A percentile compares a stretch with the other conserved stretches of the same genome.
These are phyloP conservation scores for Pistacia atlantica DNA, from an alignment of 345 rosid genomes.

Conservation along the genomic window DNA sequence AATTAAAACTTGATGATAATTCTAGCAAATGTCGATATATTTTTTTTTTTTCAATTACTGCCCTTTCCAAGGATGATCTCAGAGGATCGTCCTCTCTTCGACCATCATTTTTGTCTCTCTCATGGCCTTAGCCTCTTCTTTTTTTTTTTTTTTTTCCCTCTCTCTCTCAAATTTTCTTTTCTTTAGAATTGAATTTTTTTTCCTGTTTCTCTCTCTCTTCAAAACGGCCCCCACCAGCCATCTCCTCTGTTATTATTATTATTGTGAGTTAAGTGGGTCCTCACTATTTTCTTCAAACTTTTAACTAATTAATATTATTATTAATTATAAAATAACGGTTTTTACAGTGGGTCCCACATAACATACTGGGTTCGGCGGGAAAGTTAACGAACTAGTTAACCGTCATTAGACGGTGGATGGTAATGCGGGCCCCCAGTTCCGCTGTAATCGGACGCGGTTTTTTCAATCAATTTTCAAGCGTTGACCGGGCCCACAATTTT, in stretches of 20 bases:
- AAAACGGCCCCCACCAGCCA: conserved; percentile 28
- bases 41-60: conserved; percentile 41
- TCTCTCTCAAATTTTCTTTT: conserved; percentile 29
- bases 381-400: conserved; percentile 17
- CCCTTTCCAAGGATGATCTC: conserved; percentile 68
- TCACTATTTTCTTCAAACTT: too few relatives aligned
- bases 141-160: conserved; percentile 9
- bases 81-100: conserved; percentile 66
- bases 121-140: conserved; percentile 6
- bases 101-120: conserved; percentile 50
- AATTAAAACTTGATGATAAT: conserved; percentile 10
- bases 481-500: conserved; percentile 15
- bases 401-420: conserved; percentile 23
- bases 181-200: background rate
- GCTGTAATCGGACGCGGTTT: conserved; percentile 38
- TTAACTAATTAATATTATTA: background rate
- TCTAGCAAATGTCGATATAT: background rate
- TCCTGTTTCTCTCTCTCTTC: conserved; percentile 24
- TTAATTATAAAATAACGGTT: background rate
- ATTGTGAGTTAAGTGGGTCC: background rate
- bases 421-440: conserved; percentile 40
- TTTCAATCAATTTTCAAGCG: conserved; percentile 12
- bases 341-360: background rate
- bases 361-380: conserved; percentile 18
- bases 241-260: conserved; percentile 18